Percentiles rank a stretch among this genome's conserved stretches.
Evolutionary conservation across 1,284 basidiomycete genomes (phyloP).

Genomic region (Apiotrichum gracile): DNA sequence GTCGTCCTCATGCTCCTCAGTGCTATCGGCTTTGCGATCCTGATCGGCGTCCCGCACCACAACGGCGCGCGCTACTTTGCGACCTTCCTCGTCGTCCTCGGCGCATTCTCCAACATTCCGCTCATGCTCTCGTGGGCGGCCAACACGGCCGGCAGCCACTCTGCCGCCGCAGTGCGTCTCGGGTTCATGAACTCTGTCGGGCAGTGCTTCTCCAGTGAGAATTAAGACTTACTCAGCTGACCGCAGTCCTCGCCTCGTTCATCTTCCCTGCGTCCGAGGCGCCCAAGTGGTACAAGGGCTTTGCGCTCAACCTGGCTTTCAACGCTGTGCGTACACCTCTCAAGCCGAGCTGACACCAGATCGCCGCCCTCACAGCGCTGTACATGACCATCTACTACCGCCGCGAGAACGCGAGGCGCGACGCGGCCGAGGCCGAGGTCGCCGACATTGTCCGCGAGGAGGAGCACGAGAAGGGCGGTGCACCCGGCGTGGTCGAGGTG

Average conservation of each 20-base stretch:
- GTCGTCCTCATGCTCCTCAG: constrained; percentile 35
- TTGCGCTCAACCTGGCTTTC: constrained; percentile 16
- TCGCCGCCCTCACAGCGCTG: constrained; percentile 4
- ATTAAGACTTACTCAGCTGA: background rate
- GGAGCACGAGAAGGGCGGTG: background rate
- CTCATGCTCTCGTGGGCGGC: constrained; percentile 20
- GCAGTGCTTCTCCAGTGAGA: constrained; percentile 10
- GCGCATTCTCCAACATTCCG: constrained; percentile 32
- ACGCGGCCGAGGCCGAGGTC: background rate
- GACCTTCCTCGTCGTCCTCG: constrained; percentile 32
- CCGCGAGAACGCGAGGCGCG: constrained; percentile 4
- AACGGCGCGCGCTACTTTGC: constrained; percentile 34
- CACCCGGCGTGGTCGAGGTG: background rate
- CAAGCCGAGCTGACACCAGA: background rate
- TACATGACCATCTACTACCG: constrained; percentile 10
- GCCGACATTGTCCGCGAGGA: background rate
- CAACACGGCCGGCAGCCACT: constrained; percentile 16
- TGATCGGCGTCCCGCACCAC: constrained; percentile 26
- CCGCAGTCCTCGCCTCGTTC: constrained; percentile 17
- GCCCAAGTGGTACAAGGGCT: constrained; percentile 20
- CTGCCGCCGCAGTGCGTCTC: constrained; percentile 10
- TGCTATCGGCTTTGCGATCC: constrained; percentile 37
- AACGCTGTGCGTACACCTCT: background rate
- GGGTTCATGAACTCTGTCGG: constrained; percentile 3
- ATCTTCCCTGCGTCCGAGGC: constrained; percentile 19